These are phyloP conservation scores for Gossypium thurberi DNA, from an alignment of 345 rosid genomes.

Conservation along the genomic window DNA sequence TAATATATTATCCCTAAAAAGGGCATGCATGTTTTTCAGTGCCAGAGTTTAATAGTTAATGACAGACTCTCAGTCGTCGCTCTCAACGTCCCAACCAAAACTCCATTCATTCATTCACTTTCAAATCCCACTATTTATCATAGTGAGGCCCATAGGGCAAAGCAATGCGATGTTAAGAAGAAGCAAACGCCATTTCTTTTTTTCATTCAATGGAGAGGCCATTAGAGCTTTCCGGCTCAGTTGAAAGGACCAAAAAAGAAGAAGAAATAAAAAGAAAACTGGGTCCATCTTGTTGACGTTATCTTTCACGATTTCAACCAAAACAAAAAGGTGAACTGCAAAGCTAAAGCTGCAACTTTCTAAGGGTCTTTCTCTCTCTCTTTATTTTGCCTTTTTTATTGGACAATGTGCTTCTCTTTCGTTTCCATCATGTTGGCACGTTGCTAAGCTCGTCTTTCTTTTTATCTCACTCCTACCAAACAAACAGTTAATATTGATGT, in stretches of 20 bases:
- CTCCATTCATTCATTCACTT: slow-evolving; percentile 21
- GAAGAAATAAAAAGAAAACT: not conserved
- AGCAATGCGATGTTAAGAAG: slow-evolving; percentile 10
- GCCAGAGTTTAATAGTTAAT: slow-evolving; percentile 33
- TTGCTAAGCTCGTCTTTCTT: not conserved
- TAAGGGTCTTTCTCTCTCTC: not conserved
- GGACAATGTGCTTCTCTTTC: slow-evolving; percentile 1
- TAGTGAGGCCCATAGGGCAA: slow-evolving; percentile 17
- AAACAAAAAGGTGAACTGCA: not conserved
- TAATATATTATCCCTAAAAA: too few relatives aligned
- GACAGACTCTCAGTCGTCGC: slow-evolving; percentile 33
- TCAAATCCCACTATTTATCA: not conserved
- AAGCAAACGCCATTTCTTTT: slow-evolving; percentile 24
- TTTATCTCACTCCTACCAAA: not conserved
- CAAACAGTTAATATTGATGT: not conserved
- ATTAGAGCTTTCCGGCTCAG: slow-evolving; percentile 15
- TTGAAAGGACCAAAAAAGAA: not conserved
- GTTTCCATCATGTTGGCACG: not conserved
- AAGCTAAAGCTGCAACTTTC: slow-evolving; percentile 8
- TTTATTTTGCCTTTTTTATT: not conserved
- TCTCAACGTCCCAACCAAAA: slow-evolving; percentile 35
- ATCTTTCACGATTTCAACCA: slow-evolving; percentile 10
- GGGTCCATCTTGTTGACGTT: not conserved
- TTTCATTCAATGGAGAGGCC: slow-evolving; percentile 20
- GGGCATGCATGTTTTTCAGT: slow-evolving; percentile 60